Percentiles rank a stretch among this genome's conserved stretches.
Evolutionary conservation across 176 grass and related monocot species (phyloP).

Genomic region (Puya raimondii): DNA sequence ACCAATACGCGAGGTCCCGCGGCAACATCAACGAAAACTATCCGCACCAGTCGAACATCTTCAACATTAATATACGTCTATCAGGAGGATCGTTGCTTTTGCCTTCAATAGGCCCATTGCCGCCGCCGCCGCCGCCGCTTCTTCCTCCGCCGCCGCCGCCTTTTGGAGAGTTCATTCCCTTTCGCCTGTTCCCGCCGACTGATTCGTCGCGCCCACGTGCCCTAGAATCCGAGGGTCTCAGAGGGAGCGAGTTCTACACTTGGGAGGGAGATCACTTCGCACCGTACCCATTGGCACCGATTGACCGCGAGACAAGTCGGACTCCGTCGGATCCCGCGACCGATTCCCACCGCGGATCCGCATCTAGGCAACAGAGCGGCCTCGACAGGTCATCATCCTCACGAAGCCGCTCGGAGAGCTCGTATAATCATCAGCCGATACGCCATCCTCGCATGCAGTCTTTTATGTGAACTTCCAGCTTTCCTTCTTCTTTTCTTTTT

Average conservation of each 20-base stretch:
- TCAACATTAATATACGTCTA: constrained; percentile 32
- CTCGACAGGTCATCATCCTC: constrained; percentile 31
- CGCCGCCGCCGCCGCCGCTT: constrained; percentile 16
- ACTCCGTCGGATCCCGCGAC: constrained; percentile 32
- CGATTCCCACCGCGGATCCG: constrained; percentile 32
- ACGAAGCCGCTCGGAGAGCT: constrained; percentile 27
- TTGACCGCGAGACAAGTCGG: constrained; percentile 57
- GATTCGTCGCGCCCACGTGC: constrained; percentile 46
- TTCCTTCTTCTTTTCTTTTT: background rate
- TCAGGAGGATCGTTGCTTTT: constrained; percentile 32
- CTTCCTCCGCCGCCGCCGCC: constrained; percentile 27
- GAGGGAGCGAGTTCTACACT: constrained; percentile 56
- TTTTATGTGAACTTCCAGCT: background rate
- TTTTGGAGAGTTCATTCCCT: constrained; percentile 23
- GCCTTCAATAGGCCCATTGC: constrained; percentile 27
- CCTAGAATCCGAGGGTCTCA: constrained; percentile 44
- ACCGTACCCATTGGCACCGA: constrained; percentile 45
- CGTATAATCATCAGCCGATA: constrained; percentile 37
- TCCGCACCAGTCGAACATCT: constrained; percentile 33
- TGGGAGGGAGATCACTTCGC: constrained; percentile 73
- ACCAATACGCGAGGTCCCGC: constrained; percentile 51
- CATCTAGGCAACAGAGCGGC: constrained; percentile 38
- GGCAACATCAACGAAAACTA: constrained; percentile 52
- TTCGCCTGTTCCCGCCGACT: constrained; percentile 42
- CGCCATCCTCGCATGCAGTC: constrained; percentile 54